Base-by-base conservation (phyloP, 164 flowering plant species). In the Annona cherimola region DNA sequence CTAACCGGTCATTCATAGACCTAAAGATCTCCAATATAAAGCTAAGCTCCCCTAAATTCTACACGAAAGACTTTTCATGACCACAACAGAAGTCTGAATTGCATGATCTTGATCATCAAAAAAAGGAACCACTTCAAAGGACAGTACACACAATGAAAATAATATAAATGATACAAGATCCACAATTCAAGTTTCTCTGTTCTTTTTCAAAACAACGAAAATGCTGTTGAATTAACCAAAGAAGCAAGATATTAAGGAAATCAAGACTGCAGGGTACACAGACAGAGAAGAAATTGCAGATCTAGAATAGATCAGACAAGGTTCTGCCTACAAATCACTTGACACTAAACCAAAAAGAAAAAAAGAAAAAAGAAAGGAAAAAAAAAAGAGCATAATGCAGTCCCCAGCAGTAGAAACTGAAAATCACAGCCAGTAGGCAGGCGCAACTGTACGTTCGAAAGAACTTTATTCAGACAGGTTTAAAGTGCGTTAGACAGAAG, bases 401-500 rank as follows among this genome's bases (percentile, higher is more conserved):
- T 11, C 14, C 9, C 9, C 57, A 0, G 14, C 14, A 9, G 9
- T 50, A 50, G 14, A 50, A 16, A 50, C 57, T 50, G 9, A 9
- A 9, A 11, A 50, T 5, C 14, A 11, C 57, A 50, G 57, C 57
- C 57, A 50, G 0, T 50, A 50, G 35, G 57, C 57, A 50, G 14
- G 18, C 57, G 14, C 14, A 9, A 50, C 57, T 11, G 11, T 8
- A 50, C 57, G 5, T 50, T 50, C 3, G 12, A 46, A 60, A 60
- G 2, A 62, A 35, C 41, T 62, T 14, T 4, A 62, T 62, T 7
- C 40, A 62, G 35, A 62, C 7, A 26, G 40, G 5, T 62, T 62
- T 62, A 4, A 11, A 64, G 45, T 39, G 55, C 41, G 63, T 18
- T 42, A 69, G n/a, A 59, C n/a, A 65, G 69, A 83, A 79, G 75